Conservation (phyloP, 23 red algal genomes). For the Gracilariopsis chorda region DNA sequence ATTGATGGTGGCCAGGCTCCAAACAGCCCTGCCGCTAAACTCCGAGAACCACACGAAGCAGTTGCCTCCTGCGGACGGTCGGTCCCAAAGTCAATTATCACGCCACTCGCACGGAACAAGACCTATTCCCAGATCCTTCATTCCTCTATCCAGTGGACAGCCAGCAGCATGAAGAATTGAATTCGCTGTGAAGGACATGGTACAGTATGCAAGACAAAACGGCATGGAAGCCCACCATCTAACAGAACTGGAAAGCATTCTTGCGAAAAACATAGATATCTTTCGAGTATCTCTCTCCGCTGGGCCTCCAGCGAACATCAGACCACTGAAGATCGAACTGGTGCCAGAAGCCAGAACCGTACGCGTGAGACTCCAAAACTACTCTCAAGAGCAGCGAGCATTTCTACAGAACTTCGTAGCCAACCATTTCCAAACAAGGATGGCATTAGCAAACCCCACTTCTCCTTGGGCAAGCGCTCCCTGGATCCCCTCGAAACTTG, state of each 20-base stretch:
- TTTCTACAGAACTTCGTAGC: not conserved
- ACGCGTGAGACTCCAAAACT: not conserved
- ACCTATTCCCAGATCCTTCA: not conserved
- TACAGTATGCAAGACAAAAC: not conserved
- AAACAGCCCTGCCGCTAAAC: not conserved
- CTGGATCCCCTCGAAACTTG: not conserved
- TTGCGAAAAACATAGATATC: not conserved
- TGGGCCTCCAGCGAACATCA: not conserved
- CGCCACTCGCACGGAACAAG: not conserved
- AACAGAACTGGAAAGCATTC: not conserved
- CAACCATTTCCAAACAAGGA: not conserved
- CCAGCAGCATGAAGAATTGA: not conserved
- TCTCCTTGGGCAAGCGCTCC: not conserved
- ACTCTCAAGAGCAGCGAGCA: not conserved
- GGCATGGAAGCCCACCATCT: not conserved
- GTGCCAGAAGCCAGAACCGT: not conserved
- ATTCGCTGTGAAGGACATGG: not conserved
- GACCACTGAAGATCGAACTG: not conserved
- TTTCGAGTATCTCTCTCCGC: not conserved
- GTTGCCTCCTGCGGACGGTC: not conserved
- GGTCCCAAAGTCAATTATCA: not conserved
- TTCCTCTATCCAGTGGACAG: not conserved
- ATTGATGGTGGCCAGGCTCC: not conserved
- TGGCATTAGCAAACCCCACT: not conserved
- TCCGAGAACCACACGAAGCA: not conserved